Evolutionary conservation across 495 filamentous ascomycete species (phyloP), one percentile per base, ranked within the genome.

Genomic region (Evernia prunastri): DNA sequence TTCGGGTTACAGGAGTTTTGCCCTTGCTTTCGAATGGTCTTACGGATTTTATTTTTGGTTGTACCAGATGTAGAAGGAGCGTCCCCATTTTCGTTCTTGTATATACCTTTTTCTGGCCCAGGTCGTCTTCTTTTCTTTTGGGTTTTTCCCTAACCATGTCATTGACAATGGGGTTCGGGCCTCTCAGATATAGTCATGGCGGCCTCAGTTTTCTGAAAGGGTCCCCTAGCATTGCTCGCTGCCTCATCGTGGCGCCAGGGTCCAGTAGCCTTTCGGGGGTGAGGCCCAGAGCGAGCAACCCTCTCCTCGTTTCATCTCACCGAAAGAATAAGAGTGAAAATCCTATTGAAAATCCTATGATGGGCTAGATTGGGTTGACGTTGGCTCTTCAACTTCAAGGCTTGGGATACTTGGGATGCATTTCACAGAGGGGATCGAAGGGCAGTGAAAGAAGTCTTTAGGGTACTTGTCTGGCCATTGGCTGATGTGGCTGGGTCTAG

Each of bases 401-500:
- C 40, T 42, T 42, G 40, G 40, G 40, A 42, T 42, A 42, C 40
- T 42, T 42, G 40, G 40, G 40, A 42, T 42, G 40, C 11, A 42
- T 42, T 42, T 42, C 40, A 42, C 40, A 42, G 17, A 42, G 40
- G 40, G 40, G 40, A 42, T 42, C 40, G 13, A 20, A 20, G 17
- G 40, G 40, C 40, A 42, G 40, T 42, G 40, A 42, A 20, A 20
- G 40, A 42, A 42, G 40, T 42, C 20, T 43, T 43, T 43, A 20
- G 42, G 42, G 42, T 43, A n/a, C 18, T n/a, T 43, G 18, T 43
- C 42, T 8, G 42, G 42, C 42, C 18, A n/a, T 56, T 56, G 35
- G 53, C 53, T 56, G 53, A 56, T 56, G 53, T 36, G 53, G 23
- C 53, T 56, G 53, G 53, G 53, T 56, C 18, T 5, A 58, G 56